A percentile compares a stretch with the other conserved stretches of the same genome.
phyloP scores from a whole-genome alignment of 345 rosid species.

The Eucalyptus lansdowneana region DNA sequence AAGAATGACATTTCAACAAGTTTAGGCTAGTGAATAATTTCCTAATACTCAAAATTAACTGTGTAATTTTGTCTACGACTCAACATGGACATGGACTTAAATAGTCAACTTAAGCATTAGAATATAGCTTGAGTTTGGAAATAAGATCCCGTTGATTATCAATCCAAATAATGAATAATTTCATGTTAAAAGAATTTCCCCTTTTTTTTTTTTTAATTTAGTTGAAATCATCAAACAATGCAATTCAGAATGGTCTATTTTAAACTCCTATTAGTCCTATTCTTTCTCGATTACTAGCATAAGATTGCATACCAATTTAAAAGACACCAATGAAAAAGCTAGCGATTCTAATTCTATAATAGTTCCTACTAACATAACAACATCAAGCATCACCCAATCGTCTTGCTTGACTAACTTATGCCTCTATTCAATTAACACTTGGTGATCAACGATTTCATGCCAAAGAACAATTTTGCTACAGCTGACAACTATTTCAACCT shows the following conservation, averaged over 20 bases:
- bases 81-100: neutral
- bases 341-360: neutral
- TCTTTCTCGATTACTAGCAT: neutral
- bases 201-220: too few species aligned
- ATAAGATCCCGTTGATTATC: neutral
- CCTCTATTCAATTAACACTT: too few species aligned
- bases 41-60: neutral
- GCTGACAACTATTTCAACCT: too few species aligned
- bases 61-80: neutral
- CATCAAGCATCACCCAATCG: too few species aligned
- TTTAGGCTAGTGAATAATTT: neutral
- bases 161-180: neutral
- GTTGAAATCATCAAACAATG: neutral
- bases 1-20: neutral
- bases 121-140: neutral
- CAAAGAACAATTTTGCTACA: too few species aligned
- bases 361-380: neutral
- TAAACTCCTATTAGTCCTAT: accelerated
- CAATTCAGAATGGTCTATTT: neutral
- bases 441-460: too few species aligned
- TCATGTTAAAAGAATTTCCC: neutral
- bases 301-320: neutral
- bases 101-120: neutral
- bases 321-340: neutral
- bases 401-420: too few species aligned